These are phyloP conservation scores for Vitis hybrid DNA, from an alignment of 177 flowering plant genomes.

Conservation along the genomic window DNA sequence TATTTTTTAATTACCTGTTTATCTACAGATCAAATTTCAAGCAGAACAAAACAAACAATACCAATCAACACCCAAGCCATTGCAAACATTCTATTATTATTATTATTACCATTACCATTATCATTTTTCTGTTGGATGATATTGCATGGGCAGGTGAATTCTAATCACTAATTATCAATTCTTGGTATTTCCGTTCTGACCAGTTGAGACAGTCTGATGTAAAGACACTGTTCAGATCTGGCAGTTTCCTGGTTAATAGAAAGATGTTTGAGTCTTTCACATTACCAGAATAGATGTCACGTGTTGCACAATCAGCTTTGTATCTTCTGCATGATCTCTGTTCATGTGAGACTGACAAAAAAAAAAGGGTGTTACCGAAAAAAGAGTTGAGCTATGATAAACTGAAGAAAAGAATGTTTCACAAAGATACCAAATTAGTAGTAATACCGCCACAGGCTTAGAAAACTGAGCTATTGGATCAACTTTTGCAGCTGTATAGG, in stretches of 20 bases:
- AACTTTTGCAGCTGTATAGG: constrained; percentile 67
- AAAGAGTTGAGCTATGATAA: not conserved
- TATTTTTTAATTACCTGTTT: too few relatives aligned
- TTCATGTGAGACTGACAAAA: constrained; percentile 89
- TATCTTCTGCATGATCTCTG: constrained; percentile 88
- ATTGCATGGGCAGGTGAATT: too few relatives aligned
- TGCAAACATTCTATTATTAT: too few relatives aligned
- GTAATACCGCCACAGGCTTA: constrained; percentile 71
- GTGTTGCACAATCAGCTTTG: constrained; percentile 77
- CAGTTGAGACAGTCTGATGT: too few relatives aligned
- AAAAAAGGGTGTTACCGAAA: not conserved
- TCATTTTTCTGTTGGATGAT: too few relatives aligned
- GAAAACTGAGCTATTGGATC: constrained; percentile 91
- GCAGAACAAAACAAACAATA: too few relatives aligned
- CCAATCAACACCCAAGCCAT: too few relatives aligned
- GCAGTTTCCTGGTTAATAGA: not conserved
- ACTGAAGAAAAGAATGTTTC: not conserved
- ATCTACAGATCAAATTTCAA: too few relatives aligned
- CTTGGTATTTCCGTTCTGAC: too few relatives aligned
- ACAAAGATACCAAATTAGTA: constrained; percentile 2
- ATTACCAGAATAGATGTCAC: constrained; percentile 78
- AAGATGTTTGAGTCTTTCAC: not conserved
- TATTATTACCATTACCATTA: too few relatives aligned
- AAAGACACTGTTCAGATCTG: too few relatives aligned
- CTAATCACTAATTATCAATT: too few relatives aligned